These are phyloP conservation scores for Leishmania major DNA, from an alignment of 208 protist species.

Conservation along the genomic window DNA sequence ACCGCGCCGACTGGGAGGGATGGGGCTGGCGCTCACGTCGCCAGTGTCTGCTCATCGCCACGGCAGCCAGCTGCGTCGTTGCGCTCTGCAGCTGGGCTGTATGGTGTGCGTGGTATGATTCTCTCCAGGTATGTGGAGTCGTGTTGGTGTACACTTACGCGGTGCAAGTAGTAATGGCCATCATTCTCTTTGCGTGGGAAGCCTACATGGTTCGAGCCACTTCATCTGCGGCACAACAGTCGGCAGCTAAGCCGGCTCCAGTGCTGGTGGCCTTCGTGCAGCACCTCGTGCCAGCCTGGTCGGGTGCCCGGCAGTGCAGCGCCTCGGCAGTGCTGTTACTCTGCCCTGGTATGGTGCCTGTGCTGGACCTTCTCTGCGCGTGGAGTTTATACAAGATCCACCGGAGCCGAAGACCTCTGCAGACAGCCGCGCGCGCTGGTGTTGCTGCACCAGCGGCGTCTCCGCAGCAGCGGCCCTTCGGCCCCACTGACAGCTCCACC, in stretches of 20 bases:
- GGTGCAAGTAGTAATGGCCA: conserved; percentile 3
- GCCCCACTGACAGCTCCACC: neutral
- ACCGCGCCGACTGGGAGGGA: conserved; percentile 36
- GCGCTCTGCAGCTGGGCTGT: conserved; percentile 29
- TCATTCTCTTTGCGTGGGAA: conserved; percentile 10
- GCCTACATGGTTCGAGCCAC: neutral
- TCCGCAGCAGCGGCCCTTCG: neutral
- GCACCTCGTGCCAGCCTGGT: conserved; percentile 17
- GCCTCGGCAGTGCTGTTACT: conserved; percentile 13
- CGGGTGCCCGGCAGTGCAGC: neutral
- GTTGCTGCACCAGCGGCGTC: neutral
- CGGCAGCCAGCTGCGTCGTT: conserved; percentile 4
- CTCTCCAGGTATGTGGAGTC: conserved; percentile 2
- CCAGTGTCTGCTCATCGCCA: conserved; percentile 20
- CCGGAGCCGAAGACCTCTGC: conserved; percentile 12
- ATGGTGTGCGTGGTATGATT: conserved; percentile 12
- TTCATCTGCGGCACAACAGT: neutral
- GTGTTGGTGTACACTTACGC: conserved; percentile 24
- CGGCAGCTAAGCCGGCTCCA: neutral
- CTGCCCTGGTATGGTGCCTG: conserved; percentile 19
- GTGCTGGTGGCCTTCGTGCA: conserved; percentile 14
- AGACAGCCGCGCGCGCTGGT: neutral
- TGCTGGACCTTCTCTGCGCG: conserved; percentile 25
- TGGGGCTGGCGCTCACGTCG: conserved; percentile 47
- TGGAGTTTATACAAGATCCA: conserved; percentile 13